Evolutionary conservation across 768 basidiomycete species (phyloP).

Genomic region (Mycena venus): DNA sequence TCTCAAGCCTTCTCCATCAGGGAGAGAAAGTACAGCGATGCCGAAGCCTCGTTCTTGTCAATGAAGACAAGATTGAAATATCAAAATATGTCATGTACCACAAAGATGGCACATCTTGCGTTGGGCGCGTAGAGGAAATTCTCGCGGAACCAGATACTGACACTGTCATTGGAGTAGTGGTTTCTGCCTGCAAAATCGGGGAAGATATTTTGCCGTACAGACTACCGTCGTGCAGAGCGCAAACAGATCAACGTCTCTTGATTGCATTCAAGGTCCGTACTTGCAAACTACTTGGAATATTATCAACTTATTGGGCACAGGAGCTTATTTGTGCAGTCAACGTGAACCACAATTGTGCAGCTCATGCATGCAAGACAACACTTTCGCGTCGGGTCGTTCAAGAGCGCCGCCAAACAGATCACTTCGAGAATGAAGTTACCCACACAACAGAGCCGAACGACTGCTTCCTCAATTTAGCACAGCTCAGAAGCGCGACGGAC

Average conservation of each 20-base stretch:
- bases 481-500: not conserved
- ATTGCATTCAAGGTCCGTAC: not conserved
- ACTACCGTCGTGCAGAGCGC: not conserved
- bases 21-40: not conserved
- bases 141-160: not conserved
- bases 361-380: not conserved
- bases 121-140: not conserved
- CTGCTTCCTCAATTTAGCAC: not conserved
- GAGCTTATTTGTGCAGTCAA: not conserved
- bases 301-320: not conserved
- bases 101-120: not conserved
- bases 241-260: not conserved
- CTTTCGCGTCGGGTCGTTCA: not conserved
- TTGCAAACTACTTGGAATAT: not conserved
- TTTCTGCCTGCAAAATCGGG: not conserved
- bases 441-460: not conserved
- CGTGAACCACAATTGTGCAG: conserved; percentile 3
- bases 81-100: not conserved
- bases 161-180: not conserved
- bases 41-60: not conserved
- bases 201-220: not conserved
- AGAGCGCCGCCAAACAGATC: not conserved
- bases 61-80: not conserved
- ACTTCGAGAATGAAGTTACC: not conserved
- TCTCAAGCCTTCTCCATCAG: not conserved